Evolutionary conservation across 2,329 filamentous ascomycete species (phyloP), one percentile per base, ranked within the genome.

Genomic region (Apiospora koreana): DNA sequence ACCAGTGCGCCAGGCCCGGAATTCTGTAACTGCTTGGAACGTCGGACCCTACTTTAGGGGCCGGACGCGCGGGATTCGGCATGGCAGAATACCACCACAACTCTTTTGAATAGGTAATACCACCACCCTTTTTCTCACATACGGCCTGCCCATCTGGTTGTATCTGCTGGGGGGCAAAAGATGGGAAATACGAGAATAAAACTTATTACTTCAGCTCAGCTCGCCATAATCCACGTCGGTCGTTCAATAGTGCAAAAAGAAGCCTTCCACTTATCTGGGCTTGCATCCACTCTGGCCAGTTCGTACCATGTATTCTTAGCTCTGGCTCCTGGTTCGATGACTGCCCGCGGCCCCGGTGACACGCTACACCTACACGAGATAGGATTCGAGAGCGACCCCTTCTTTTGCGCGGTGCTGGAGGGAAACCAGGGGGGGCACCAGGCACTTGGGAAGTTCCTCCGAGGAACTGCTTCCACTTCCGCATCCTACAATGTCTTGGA

Each of bases 11-110:
- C 7, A 62, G 54, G 31, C 50, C 50, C 50, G 50, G 50, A 58
- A 58, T 58, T 58, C 50, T 58, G 50, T 58, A 58, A 58, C 50
- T 28, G 16, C 50, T 58, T 58, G 54, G 21, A 62, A 62, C 31
- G 54, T 38, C 54, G 21, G 31, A 62, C 54, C 31, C 54, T 38
- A n/a, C 54, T 14, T 62, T n/a, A 38, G 31, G 31, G 18, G 18
- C 54, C 54, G 31, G 16, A 38, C 31, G n/a, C 31, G 54, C 31
- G 31, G 54, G 18, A 18, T 38, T 38, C 54, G 54, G 31, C 54
- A n/a, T 38, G 1, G 31, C 21, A 28, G 23, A 28, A 28, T 18
- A 54, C 48, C 12, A 50, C 45, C 45, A 46, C 43, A 6, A 7
- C 21, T 7, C 31, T 14, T 38, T 48, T 16, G 41, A 35, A 35